phyloP scores from a whole-genome alignment of 225 moss, liverwort and hornwort genomes.

The Antitrichia curtipendula region DNA sequence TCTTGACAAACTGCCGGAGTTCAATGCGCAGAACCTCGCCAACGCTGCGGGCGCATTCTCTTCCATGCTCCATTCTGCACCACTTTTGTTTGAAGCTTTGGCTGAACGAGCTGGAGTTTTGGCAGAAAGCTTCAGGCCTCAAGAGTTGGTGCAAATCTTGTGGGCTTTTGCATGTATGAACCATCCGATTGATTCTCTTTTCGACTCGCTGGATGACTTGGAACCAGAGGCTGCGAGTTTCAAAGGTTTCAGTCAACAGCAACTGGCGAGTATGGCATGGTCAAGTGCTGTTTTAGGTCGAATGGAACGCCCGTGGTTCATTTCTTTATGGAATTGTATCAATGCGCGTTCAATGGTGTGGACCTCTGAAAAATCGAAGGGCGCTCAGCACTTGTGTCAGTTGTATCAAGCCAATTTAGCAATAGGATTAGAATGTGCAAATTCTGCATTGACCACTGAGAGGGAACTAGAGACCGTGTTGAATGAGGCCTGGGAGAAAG shows the following conservation, averaged over 20 bases:
- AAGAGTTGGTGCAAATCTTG: conserved; percentile 77
- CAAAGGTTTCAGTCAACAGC: conserved; percentile 39
- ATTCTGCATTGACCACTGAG: conserved; percentile 8
- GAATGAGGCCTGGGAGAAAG: conserved; percentile 41
- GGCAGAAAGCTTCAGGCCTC: conserved; percentile 37
- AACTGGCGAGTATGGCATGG: conserved; percentile 83
- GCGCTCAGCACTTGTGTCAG: conserved; percentile 51
- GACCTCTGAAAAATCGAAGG: background rate
- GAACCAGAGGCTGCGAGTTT: background rate
- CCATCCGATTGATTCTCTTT: conserved; percentile 40
- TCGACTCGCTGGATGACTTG: conserved; percentile 41
- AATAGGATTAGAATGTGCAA: conserved; percentile 49
- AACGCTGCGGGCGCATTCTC: conserved; percentile 79
- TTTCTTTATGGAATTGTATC: conserved; percentile 45
- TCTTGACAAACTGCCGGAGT: conserved; percentile 19
- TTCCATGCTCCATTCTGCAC: conserved; percentile 64
- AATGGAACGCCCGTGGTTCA: conserved; percentile 51
- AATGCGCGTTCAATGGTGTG: background rate
- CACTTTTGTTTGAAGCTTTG: conserved; percentile 40
- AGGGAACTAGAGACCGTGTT: conserved; percentile 24
- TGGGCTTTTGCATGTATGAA: conserved; percentile 86
- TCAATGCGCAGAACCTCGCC: conserved; percentile 73
- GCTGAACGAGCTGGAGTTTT: conserved; percentile 30
- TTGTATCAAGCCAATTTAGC: conserved; percentile 62
- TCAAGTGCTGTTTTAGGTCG: conserved; percentile 59